These are phyloP conservation scores for Russula sp. DNA, from an alignment of 768 basidiomycete species.

Conservation along the genomic window DNA sequence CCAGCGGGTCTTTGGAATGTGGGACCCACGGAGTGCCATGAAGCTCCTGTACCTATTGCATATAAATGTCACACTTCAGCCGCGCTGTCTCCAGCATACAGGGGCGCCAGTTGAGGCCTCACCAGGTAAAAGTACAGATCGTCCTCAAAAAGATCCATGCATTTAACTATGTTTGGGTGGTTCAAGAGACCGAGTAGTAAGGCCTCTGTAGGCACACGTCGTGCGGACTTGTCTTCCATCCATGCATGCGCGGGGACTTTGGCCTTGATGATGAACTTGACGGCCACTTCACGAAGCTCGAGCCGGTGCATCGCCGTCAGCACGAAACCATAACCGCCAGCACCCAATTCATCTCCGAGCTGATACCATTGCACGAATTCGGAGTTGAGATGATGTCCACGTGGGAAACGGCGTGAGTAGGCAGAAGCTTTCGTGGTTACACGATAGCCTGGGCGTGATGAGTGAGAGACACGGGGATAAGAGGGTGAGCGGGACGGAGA, in stretches of 20 bases:
- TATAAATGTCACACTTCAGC: conserved; percentile 13
- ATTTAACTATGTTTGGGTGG: conserved; percentile 81
- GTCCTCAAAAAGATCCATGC: conserved; percentile 84
- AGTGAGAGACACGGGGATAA: conserved; percentile 17
- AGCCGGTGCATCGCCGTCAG: conserved; percentile 72
- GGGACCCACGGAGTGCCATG: conserved; percentile 86
- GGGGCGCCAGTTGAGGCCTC: conserved; percentile 34
- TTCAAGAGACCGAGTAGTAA: conserved; percentile 68
- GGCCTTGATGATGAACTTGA: conserved; percentile 91
- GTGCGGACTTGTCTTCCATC: conserved; percentile 59
- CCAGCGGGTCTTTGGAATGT: conserved; percentile 42
- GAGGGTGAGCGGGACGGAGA: conserved; percentile 9
- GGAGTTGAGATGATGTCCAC: conserved; percentile 55
- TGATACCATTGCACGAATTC: conserved; percentile 58
- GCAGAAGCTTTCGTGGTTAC: conserved; percentile 33
- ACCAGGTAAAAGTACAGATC: conserved; percentile 83
- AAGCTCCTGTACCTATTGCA: conserved; percentile 76
- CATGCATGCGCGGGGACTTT: conserved; percentile 58
- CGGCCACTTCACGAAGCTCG: conserved; percentile 71
- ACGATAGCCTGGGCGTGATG: conserved; percentile 17
- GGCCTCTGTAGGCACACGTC: conserved; percentile 77
- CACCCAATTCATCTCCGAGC: conserved; percentile 77
- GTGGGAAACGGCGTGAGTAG: conserved; percentile 56
- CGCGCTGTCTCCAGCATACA: conserved; percentile 9
- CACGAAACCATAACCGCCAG: conserved; percentile 94